These are phyloP conservation scores for Fusarium virguliforme DNA, from an alignment of 2,329 filamentous ascomycete genomes.

Conservation along the genomic window DNA sequence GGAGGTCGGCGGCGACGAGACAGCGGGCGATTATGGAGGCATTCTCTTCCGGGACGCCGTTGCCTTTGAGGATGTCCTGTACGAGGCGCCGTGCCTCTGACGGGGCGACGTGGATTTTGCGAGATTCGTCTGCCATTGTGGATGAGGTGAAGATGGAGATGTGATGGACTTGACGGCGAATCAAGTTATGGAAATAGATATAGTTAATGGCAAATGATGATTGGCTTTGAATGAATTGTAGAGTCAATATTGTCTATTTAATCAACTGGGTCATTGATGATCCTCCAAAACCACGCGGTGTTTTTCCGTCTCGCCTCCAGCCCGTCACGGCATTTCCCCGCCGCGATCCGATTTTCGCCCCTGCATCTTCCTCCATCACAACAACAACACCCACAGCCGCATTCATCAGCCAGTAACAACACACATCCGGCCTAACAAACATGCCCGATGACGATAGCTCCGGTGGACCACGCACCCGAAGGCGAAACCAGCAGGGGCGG, in stretches of 20 bases:
- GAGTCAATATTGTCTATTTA: neutral
- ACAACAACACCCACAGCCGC: neutral
- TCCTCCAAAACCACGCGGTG: constrained; percentile 16
- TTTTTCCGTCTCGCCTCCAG: constrained; percentile 20
- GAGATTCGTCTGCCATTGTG: constrained; percentile 38
- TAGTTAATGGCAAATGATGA: neutral
- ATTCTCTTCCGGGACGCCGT: constrained; percentile 72
- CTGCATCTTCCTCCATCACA: constrained; percentile 14
- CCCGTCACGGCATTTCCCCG: constrained; percentile 41
- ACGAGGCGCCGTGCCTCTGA: constrained; percentile 65
- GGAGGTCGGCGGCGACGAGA: constrained; percentile 81
- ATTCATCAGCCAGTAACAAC: neutral
- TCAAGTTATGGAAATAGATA: neutral
- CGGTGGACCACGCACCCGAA: constrained; percentile 22
- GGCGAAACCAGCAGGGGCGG: constrained; percentile 38
- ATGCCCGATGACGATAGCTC: constrained; percentile 36
- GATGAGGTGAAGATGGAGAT: neutral
- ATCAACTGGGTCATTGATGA: neutral
- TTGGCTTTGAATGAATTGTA: neutral
- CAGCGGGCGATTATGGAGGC: constrained; percentile 77
- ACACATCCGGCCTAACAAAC: neutral
- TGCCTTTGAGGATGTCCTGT: constrained; percentile 70
- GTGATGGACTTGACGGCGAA: neutral
- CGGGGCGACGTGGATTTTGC: constrained; percentile 56
- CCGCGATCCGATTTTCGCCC: constrained; percentile 32